Evolutionary conservation across 129 eudicot species (phyloP), one percentile per base, ranked within the genome.

Genomic region (Apium graveolens): DNA sequence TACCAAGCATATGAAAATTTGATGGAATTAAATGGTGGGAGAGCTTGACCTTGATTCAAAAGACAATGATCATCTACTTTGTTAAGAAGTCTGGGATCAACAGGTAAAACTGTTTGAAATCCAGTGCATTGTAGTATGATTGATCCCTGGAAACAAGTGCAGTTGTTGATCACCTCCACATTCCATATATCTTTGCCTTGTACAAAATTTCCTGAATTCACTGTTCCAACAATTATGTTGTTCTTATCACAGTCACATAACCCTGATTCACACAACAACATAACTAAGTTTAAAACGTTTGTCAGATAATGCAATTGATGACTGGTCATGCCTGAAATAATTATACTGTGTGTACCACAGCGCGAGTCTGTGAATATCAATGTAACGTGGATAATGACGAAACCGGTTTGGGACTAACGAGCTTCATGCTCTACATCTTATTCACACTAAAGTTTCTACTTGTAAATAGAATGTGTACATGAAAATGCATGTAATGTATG

Each of bases 11-110:
- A 57, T 3, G 66, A 57, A 57, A 60, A 60, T 26, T 60, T 60
- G 68, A 60, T 60, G 32, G 68, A 60, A 60, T 60, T 60, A 60
- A 60, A 60, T 10, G 68, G 68, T 26, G 68, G 68, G 68, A 60
- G 68, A 60, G 68, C 6, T n/a, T 2, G 68, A 24, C 68, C 68
- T 60, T 60, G 68, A 60, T 60, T 60, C 0, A 60, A 3, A 60
- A 60, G 68, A 60, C 68, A 60, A 26, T 60, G 68, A 60, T 60
- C 32, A 60, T n/a, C 68, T 26, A 2, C 32, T 60, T 60, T 60
- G 32, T 60, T 60, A 34, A 60, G 11, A 26, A 60, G 5, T n/a
- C 68, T n/a, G 0, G 68, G 68, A 60, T 60, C 68, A n/a, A 60
- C 5, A 0, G 68, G 68, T n/a, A 2, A 26, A 60, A 6, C 68